Evolutionary conservation across 352 stramenopile species (phyloP).

Genomic region (Thraustotheca clavata): DNA sequence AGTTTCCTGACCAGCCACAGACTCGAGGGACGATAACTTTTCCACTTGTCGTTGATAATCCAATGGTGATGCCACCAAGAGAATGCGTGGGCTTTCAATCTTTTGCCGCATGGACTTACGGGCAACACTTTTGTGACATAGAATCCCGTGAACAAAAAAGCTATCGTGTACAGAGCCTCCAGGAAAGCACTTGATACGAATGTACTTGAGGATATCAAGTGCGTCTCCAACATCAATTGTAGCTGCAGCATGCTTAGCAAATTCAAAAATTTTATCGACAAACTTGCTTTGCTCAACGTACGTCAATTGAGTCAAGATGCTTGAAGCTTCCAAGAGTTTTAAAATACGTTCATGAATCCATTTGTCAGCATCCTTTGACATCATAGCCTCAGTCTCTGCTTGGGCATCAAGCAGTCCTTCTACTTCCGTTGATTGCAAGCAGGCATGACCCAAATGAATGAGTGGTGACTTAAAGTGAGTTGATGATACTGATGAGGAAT

Average conservation of each 20-base stretch:
- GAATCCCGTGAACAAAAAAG: conserved; percentile 84
- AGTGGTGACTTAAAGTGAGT: not conserved
- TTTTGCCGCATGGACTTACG: conserved; percentile 77
- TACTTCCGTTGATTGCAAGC: not conserved
- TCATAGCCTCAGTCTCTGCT: conserved; percentile 17
- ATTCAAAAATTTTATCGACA: conserved; percentile 77
- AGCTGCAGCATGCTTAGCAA: conserved; percentile 50
- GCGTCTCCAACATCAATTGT: conserved; percentile 60
- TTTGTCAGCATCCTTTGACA: conserved; percentile 51
- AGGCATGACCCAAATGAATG: conserved; percentile 1
- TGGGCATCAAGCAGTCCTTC: not conserved
- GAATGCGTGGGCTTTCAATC: conserved; percentile 66
- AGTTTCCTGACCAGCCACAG: conserved; percentile 72
- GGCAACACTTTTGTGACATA: conserved; percentile 77
- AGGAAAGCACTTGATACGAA: conserved; percentile 71
- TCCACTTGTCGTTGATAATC: conserved; percentile 83
- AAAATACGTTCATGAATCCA: conserved; percentile 72
- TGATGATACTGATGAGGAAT: not conserved
- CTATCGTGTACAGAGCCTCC: conserved; percentile 66
- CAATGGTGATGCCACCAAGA: conserved; percentile 73
- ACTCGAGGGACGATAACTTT: conserved; percentile 71
- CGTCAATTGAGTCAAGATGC: conserved; percentile 40
- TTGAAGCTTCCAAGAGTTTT: conserved; percentile 45
- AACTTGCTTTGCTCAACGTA: conserved; percentile 69
- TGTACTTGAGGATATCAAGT: conserved; percentile 82